Evolutionary conservation across 495 filamentous ascomycete species (phyloP).

Genomic region (Pyronema domesticum): DNA sequence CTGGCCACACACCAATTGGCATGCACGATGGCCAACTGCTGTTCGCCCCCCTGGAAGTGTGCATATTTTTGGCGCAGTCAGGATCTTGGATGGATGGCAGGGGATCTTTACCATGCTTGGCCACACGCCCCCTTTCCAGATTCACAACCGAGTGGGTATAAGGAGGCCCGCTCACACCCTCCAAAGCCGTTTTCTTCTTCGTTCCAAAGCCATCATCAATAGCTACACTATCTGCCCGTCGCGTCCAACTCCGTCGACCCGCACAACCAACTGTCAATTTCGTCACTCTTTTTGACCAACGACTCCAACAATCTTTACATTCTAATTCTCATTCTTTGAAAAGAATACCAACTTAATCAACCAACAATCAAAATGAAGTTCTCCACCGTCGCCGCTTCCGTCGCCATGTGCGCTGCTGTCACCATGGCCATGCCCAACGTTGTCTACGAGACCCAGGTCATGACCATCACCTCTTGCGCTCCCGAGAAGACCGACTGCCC

Average conservation of each 20-base stretch:
- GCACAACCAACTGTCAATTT: conserved; percentile 27
- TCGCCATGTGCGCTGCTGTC: conserved; percentile 34
- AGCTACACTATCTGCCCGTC: conserved; percentile 24
- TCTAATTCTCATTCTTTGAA: conserved; percentile 24
- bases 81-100: conserved; percentile 1
- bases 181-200: conserved; percentile 26
- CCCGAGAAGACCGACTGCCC: conserved; percentile 21
- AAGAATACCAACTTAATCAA: conserved; percentile 19
- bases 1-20: no score
- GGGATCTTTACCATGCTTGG: conserved; percentile 11
- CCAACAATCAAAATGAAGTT: conserved; percentile 37
- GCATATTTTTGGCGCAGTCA: neutral
- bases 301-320: conserved; percentile 17
- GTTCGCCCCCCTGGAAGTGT: no score
- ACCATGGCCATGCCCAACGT: conserved; percentile 33
- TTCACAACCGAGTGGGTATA: conserved; percentile 21
- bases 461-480: conserved; percentile 37
- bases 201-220: conserved; percentile 34
- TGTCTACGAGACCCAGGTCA: conserved; percentile 38
- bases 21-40: no score
- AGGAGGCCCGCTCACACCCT: conserved; percentile 28
- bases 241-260: conserved; percentile 9
- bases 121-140: conserved; percentile 7
- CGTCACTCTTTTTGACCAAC: conserved; percentile 36
- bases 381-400: conserved; percentile 27